These are phyloP conservation scores for Thamnidium elegans DNA, from an alignment of 192 early-diverging fungal genomes.

Conservation along the genomic window DNA sequence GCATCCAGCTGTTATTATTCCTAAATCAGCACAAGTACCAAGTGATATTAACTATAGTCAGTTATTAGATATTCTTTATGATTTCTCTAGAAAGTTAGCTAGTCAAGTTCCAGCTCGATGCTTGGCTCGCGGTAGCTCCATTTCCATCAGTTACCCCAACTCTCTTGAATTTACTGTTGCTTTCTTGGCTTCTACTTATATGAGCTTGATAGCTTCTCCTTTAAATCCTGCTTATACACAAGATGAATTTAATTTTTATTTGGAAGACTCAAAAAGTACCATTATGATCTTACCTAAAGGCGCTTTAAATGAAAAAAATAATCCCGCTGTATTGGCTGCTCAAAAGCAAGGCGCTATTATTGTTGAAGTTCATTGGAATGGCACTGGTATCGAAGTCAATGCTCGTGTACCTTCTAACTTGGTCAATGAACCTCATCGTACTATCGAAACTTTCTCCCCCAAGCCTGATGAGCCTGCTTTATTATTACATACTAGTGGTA, in stretches of 20 bases:
- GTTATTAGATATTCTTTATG: constrained; percentile 22
- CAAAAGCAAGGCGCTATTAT: constrained; percentile 48
- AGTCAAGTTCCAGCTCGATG: constrained; percentile 5
- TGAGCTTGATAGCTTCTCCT: constrained; percentile 67
- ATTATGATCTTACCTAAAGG: constrained; percentile 64
- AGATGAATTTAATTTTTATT: constrained; percentile 72
- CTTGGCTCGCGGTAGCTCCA: constrained; percentile 33
- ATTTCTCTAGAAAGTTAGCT: constrained; percentile 31
- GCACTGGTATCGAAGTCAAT: constrained; percentile 26
- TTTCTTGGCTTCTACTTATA: constrained; percentile 62
- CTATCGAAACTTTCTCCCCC: constrained; percentile 20
- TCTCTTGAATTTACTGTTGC: constrained; percentile 61
- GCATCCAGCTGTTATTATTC: constrained; percentile 38
- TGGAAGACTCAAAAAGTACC: constrained; percentile 64
- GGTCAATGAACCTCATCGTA: constrained; percentile 8
- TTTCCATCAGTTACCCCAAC: constrained; percentile 66
- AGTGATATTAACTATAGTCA: constrained; percentile 25
- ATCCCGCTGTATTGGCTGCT: constrained; percentile 57
- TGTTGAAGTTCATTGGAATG: constrained; percentile 56
- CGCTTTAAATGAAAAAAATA: constrained; percentile 38
- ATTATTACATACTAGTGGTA: constrained; percentile 79
- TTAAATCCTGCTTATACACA: constrained; percentile 67
- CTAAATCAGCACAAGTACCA: constrained; percentile 19
- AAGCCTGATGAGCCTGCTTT: constrained; percentile 62
- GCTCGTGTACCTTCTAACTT: not conserved